Base-by-base conservation (phyloP, 2,329 filamentous ascomycete species). In the Fusarium austroafricanum region DNA sequence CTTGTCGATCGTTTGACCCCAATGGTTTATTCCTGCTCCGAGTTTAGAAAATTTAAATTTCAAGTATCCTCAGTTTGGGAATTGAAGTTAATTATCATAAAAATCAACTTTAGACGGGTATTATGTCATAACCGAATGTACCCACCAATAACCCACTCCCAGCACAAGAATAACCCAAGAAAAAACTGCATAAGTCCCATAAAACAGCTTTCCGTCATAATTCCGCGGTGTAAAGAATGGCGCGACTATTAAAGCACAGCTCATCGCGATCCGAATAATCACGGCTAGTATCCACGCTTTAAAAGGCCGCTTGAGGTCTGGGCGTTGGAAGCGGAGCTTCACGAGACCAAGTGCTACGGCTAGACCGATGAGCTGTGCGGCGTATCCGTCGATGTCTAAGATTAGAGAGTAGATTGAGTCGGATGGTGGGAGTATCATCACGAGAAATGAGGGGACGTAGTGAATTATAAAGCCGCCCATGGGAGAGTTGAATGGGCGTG, bases 391-490 rank as follows among this genome's bases (percentile, higher is more conserved):
- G 0, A 92, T 87, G 45, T 93, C 89, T 1, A 92, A 79, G 28
- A 93, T 92, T 71, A 93, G 92, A 11, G 87, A 89, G 76, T 92
- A 93, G 0, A 90, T 87, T 45, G 90, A 86, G 5, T 83, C 82
- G 0, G 89, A 87, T 0, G 90, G 89, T 0, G 90, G 89, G 0
- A 91, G 79, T 1, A 83, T 77, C 49, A 93, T 91, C 5, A 92
- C 89, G 2, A 92, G 78, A 1, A 91, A 69, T 0, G 89, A 91
- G 0, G 90, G 90, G 29, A 93, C 81, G 70, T 87, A 92, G 71
- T 92, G 89, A 3, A 92, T 82, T 5, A 92, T 76, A 0, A 93
- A 82, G 0, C 90, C 90, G 0, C 90, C 90, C 2, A 92, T 76
- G 0, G 91, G 90, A 0, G 90, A 87, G 39, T 85, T 84, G 69